Conservation (phyloP, 2,329 filamentous ascomycete species). For the Venturia carpophila region DNA sequence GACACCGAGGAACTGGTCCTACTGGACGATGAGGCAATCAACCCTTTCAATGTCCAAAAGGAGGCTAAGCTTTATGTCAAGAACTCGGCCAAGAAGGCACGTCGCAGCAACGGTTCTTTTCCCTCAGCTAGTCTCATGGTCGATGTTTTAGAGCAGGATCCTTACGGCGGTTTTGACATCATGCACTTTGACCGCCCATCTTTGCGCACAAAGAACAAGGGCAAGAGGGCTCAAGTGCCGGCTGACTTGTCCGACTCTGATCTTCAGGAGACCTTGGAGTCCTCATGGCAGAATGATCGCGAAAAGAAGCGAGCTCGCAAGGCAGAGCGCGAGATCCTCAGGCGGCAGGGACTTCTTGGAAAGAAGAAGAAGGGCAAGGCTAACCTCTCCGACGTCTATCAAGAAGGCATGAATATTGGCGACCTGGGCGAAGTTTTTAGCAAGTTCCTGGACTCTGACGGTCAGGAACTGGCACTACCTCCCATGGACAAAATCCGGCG, state of each 20-base stretch:
- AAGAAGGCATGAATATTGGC: constrained; percentile 59
- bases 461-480: constrained; percentile 63
- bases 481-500: constrained; percentile 76
- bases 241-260: constrained; percentile 60
- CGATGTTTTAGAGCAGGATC: constrained; percentile 50
- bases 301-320: constrained; percentile 64
- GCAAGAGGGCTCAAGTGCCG: constrained; percentile 29
- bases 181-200: constrained; percentile 75
- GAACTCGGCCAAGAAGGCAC: constrained; percentile 21
- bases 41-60: constrained; percentile 21
- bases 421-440: constrained; percentile 67
- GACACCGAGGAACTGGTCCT: constrained; percentile 51
- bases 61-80: constrained; percentile 27
- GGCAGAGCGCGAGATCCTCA: constrained; percentile 59
- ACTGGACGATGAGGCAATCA: constrained; percentile 38
- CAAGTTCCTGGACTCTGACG: constrained; percentile 57
- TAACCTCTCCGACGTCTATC: constrained; percentile 53
- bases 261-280: constrained; percentile 51
- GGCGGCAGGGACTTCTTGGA: constrained; percentile 56
- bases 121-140: constrained; percentile 45
- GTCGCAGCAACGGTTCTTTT: constrained; percentile 17
- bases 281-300: constrained; percentile 59
- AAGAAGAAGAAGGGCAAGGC: constrained; percentile 44
- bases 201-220: constrained; percentile 45
- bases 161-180: constrained; percentile 66